phyloP scores from a whole-genome alignment of 2,329 filamentous ascomycete genomes.

The Thyridium curvatum region DNA sequence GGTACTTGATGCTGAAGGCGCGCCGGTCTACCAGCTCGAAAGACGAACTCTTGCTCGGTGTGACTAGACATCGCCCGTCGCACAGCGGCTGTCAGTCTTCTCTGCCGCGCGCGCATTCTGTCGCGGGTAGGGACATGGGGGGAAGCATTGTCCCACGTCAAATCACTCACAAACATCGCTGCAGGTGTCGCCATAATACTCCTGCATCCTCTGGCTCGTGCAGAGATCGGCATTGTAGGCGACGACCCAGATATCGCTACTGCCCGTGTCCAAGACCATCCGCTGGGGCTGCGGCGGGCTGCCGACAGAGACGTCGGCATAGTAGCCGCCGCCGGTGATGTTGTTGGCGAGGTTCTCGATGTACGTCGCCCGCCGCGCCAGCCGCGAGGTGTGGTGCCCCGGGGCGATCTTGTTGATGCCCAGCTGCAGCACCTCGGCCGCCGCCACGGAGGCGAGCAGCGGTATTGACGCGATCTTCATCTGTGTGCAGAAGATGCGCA shows the following conservation, averaged over 20 bases:
- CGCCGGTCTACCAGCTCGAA: slow-evolving; percentile 33
- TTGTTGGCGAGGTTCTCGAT: slow-evolving; percentile 43
- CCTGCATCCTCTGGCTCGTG: slow-evolving; percentile 25
- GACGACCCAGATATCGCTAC: slow-evolving; percentile 56
- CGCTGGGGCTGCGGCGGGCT: slow-evolving; percentile 49
- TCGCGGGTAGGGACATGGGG: background rate
- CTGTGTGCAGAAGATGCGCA: background rate
- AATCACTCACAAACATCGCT: slow-evolving; percentile 33
- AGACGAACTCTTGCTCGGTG: slow-evolving; percentile 36
- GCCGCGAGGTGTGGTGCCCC: slow-evolving; percentile 9
- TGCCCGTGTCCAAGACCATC: slow-evolving; percentile 56
- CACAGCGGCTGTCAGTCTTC: background rate
- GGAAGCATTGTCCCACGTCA: background rate
- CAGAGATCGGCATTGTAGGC: slow-evolving; percentile 30
- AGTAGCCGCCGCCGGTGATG: slow-evolving; percentile 48
- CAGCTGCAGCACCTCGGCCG: slow-evolving; percentile 11
- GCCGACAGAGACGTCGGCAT: slow-evolving; percentile 49
- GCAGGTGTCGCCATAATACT: slow-evolving; percentile 24
- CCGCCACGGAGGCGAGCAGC: slow-evolving; percentile 4
- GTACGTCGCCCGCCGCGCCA: slow-evolving; percentile 16
- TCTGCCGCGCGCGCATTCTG: background rate
- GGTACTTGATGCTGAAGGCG: slow-evolving; percentile 55
- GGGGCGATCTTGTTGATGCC: slow-evolving; percentile 8
- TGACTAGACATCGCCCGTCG: too few relatives aligned
- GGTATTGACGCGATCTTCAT: slow-evolving; percentile 3